Percentiles rank a stretch among this genome's conserved stretches.
Evolutionary conservation across 805 yeast species (phyloP).

Genomic region (Blastobotrys terrestris): DNA sequence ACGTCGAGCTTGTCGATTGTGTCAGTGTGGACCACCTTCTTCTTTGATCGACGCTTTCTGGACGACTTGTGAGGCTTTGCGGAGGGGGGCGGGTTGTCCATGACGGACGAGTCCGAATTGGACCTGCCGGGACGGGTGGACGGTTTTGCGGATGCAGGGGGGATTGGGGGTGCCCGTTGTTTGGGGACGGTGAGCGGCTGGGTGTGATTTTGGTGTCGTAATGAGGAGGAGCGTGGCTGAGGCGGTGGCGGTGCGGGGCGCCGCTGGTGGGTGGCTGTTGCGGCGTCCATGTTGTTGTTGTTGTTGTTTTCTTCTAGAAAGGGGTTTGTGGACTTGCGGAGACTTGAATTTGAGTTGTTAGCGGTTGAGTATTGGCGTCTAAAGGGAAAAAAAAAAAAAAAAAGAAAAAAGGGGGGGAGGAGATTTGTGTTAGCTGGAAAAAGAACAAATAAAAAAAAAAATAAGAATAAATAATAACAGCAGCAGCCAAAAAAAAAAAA

Average conservation of each 20-base stretch:
- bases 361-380: constrained; percentile 4
- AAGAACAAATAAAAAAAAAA: too few species aligned
- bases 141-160: constrained; percentile 30
- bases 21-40: constrained; percentile 32
- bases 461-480: too few species aligned
- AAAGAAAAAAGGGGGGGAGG: background rate
- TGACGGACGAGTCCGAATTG: constrained; percentile 20
- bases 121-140: constrained; percentile 30
- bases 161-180: constrained; percentile 11
- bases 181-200: background rate
- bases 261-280: constrained; percentile 1
- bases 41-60: constrained; percentile 15
- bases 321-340: constrained; percentile 22
- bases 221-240: constrained; percentile 5
- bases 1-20: constrained; percentile 94
- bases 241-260: constrained; percentile 9
- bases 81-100: constrained; percentile 17
- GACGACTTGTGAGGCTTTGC: constrained; percentile 17
- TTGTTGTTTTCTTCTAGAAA: constrained; percentile 16
- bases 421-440: too few species aligned
- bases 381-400: too few species aligned
- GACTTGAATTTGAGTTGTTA: constrained; percentile 10
- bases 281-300: constrained; percentile 7
- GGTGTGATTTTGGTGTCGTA: background rate
- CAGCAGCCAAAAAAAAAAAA: background rate